These are phyloP conservation scores for Ogataea henricii DNA, from an alignment of 805 yeast genomes.

Conservation along the genomic window DNA sequence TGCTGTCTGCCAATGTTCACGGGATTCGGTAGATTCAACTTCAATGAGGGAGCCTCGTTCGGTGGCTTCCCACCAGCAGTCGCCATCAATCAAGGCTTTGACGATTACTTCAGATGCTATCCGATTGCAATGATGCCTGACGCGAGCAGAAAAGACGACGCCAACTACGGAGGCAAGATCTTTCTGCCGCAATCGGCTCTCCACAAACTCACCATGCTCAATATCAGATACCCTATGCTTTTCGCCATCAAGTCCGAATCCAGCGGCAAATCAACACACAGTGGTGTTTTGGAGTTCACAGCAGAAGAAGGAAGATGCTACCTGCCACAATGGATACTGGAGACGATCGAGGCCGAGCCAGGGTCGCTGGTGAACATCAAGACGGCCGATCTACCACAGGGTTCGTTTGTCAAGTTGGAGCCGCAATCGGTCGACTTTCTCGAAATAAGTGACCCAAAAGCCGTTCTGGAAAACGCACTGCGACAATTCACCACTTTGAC, in stretches of 20 bases:
- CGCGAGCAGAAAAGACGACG: conserved; percentile 64
- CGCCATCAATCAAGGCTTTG: conserved; percentile 47
- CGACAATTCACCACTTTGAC: conserved; percentile 88
- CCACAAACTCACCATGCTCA: conserved; percentile 83
- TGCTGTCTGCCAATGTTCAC: conserved; percentile 26
- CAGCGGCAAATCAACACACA: conserved; percentile 63
- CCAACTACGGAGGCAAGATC: conserved; percentile 94
- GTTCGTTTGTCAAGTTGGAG: conserved; percentile 86
- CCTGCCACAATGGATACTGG: conserved; percentile 96
- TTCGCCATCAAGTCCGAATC: conserved; percentile 75
- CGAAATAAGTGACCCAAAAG: conserved; percentile 94
- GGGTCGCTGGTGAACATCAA: conserved; percentile 80
- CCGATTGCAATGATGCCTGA: conserved; percentile 92
- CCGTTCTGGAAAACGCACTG: conserved; percentile 90
- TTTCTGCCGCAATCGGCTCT: conserved; percentile 92
- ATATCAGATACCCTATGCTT: conserved; percentile 94
- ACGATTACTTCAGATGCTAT: conserved; percentile 88
- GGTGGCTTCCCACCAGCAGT: conserved; percentile 19
- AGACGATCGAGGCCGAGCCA: conserved; percentile 66
- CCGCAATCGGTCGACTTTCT: conserved; percentile 94
- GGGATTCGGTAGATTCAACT: conserved; percentile 27
- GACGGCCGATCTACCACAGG: conserved; percentile 79
- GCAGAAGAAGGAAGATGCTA: conserved; percentile 98
- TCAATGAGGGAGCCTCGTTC: conserved; percentile 16
- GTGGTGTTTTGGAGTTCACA: conserved; percentile 93